Conservation (phyloP, 106 monocot species). For the Hemerocallis citrina region DNA sequence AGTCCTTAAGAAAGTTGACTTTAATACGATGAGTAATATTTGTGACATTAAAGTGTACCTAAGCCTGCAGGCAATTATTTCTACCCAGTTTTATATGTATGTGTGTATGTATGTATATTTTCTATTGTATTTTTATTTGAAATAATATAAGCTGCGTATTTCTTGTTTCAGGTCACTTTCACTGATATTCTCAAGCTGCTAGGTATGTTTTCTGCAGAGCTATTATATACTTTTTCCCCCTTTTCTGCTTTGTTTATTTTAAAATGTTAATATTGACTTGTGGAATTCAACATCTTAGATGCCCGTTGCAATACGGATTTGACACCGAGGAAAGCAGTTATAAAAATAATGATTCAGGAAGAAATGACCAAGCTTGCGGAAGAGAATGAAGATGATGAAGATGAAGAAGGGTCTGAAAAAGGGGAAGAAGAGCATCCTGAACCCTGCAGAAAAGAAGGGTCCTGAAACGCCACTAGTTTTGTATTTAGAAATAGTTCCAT, state of each 20-base stretch:
- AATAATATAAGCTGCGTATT: no score
- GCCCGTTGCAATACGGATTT: conserved; percentile 39
- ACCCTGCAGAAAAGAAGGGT: conserved; percentile 1
- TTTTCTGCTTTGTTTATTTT: no score
- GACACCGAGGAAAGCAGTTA: conserved; percentile 37
- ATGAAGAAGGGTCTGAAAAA: conserved; percentile 14
- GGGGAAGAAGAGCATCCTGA: neutral
- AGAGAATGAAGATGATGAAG: conserved; percentile 20
- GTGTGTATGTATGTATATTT: no score
- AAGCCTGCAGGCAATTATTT: no score
- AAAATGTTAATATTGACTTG: no score
- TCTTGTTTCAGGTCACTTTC: conserved; percentile 54
- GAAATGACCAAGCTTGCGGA: conserved; percentile 55
- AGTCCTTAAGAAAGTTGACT: conserved; percentile 84
- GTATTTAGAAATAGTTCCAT: no score
- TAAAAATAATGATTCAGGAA: conserved; percentile 61
- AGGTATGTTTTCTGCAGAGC: conserved; percentile 27
- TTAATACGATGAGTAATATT: conserved; percentile 86
- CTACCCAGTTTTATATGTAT: no score
- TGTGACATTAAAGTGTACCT: no score
- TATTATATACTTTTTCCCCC: neutral
- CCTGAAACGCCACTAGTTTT: no score
- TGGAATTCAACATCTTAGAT: no score
- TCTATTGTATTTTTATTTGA: no score
- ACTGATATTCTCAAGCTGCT: conserved; percentile 58